Percentiles rank a stretch among this genome's conserved stretches.
These are phyloP conservation scores for Chaetomiaceae sp. DNA, from an alignment of 2,329 filamentous ascomycete genomes.

Conservation along the genomic window DNA sequence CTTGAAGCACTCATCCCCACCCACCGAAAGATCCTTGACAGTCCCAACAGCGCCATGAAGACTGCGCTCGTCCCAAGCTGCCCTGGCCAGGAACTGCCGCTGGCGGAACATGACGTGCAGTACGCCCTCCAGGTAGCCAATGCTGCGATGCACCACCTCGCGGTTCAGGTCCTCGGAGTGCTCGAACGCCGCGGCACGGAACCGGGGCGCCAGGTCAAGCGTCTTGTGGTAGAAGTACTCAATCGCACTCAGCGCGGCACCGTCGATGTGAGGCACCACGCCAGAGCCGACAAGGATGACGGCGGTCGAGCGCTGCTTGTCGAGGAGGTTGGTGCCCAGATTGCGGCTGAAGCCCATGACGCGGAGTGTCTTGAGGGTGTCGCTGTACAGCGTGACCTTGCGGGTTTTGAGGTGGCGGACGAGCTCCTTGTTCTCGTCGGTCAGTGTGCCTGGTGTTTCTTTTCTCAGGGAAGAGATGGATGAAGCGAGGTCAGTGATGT, in stretches of 20 bases:
- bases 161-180: slow-evolving; percentile 82
- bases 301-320: slow-evolving; percentile 67
- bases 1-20: slow-evolving; percentile 23
- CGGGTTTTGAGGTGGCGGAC: slow-evolving; percentile 87
- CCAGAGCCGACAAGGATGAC: slow-evolving; percentile 60
- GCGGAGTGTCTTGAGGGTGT: slow-evolving; percentile 76
- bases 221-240: slow-evolving; percentile 77
- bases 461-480: slow-evolving; percentile 72
- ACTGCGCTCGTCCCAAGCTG: slow-evolving; percentile 35
- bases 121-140: slow-evolving; percentile 83
- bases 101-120: slow-evolving; percentile 63
- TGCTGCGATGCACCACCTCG: slow-evolving; percentile 72
- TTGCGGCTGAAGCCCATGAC: slow-evolving; percentile 89
- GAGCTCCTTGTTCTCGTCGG: slow-evolving; percentile 76
- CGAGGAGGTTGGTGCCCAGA: slow-evolving; percentile 67
- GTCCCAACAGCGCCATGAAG: slow-evolving; percentile 37
- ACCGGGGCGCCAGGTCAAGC: slow-evolving; percentile 65
- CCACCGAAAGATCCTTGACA: slow-evolving; percentile 34
- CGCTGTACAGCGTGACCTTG: slow-evolving; percentile 86
- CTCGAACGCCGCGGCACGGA: slow-evolving; percentile 62
- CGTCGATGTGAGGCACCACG: slow-evolving; percentile 34
- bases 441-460: slow-evolving; percentile 75
- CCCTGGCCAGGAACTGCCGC: slow-evolving; percentile 45
- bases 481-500: slow-evolving; percentile 63
- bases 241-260: slow-evolving; percentile 38